Evolutionary conservation across 2,329 filamentous ascomycete species (phyloP).

Genomic region (Blumeriella jaapii): DNA sequence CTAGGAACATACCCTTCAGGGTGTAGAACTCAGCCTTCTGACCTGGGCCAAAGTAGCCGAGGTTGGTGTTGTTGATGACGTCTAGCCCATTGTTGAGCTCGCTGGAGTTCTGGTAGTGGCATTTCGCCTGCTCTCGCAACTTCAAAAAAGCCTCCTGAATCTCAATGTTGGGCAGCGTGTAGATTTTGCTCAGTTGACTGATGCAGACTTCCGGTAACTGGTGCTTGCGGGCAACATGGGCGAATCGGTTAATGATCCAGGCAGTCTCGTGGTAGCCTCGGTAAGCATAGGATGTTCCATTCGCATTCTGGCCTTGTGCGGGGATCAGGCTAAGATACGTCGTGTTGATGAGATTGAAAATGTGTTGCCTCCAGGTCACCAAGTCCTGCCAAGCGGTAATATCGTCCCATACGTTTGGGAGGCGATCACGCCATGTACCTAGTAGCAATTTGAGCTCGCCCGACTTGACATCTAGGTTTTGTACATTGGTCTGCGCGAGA

Average conservation of each 20-base stretch:
- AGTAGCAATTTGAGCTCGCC: constrained; percentile 90
- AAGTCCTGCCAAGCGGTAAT: constrained; percentile 99
- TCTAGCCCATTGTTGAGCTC: constrained; percentile 89
- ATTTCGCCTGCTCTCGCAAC: constrained; percentile 95
- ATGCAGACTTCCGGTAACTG: constrained; percentile 96
- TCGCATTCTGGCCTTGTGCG: constrained; percentile 66
- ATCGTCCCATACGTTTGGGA: constrained; percentile 98
- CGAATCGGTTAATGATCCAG: constrained; percentile 99
- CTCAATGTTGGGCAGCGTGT: constrained; percentile 97
- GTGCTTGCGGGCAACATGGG: constrained; percentile 94
- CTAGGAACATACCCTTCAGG: constrained; percentile 97
- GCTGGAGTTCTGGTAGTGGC: constrained; percentile 90
- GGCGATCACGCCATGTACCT: constrained; percentile 85
- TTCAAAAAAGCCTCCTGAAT: constrained; percentile 99
- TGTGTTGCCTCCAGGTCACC: constrained; percentile 99
- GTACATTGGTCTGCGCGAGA: constrained; percentile 68
- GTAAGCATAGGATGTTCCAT: constrained; percentile 90
- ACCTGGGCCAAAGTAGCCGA: constrained; percentile 92
- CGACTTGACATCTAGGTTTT: constrained; percentile 86
- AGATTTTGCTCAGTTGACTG: constrained; percentile 91
- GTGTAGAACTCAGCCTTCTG: constrained; percentile 99
- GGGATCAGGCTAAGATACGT: constrained; percentile 83
- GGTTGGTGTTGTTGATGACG: constrained; percentile 98
- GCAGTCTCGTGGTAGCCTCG: constrained; percentile 96
- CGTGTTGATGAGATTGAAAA: constrained; percentile 92